phyloP scores from a whole-genome alignment of 352 stramenopile species.

The Plasmopara viticola region DNA sequence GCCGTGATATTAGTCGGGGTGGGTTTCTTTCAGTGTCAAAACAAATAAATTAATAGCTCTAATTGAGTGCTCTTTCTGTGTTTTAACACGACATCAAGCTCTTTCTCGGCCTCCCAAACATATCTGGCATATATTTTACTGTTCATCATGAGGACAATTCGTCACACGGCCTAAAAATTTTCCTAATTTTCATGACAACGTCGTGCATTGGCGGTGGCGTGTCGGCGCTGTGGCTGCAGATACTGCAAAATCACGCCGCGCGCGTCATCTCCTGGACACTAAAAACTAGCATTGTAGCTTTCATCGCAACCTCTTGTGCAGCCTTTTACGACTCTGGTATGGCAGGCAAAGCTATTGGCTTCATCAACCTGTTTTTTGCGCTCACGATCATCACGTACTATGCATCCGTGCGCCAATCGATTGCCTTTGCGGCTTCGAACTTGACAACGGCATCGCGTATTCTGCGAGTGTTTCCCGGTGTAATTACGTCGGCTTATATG shows the following conservation, averaged over 20 bases:
- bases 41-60: not conserved
- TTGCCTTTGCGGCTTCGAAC: slow-evolving; percentile 78
- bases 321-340: slow-evolving; percentile 68
- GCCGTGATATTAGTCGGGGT: slow-evolving; percentile 56
- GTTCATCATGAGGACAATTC: slow-evolving; percentile 44
- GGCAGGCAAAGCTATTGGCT: slow-evolving; percentile 72
- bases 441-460: slow-evolving; percentile 64
- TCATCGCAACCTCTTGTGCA: slow-evolving; percentile 39
- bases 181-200: slow-evolving; percentile 59
- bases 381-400: slow-evolving; percentile 64
- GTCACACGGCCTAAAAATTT: slow-evolving; percentile 71
- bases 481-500: slow-evolving; percentile 60
- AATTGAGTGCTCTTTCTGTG: too few relatives aligned
- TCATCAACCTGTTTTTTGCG: slow-evolving; percentile 78
- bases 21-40: slow-evolving; percentile 1
- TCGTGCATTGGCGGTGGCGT: slow-evolving; percentile 56
- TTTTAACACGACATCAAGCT: slow-evolving; percentile 28
- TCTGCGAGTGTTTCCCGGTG: slow-evolving; percentile 64
- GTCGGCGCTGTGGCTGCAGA: slow-evolving; percentile 67
- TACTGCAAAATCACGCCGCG: slow-evolving; percentile 66
- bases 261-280: slow-evolving; percentile 71
- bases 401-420: slow-evolving; percentile 44
- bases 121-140: slow-evolving; percentile 76
- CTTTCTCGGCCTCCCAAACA: slow-evolving; percentile 65
- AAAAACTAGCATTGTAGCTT: slow-evolving; percentile 49